Percentiles rank a stretch among this genome's conserved stretches.
Conservation (phyloP, 2,329 filamentous ascomycete species). For the Clonostachys sp. region DNA sequence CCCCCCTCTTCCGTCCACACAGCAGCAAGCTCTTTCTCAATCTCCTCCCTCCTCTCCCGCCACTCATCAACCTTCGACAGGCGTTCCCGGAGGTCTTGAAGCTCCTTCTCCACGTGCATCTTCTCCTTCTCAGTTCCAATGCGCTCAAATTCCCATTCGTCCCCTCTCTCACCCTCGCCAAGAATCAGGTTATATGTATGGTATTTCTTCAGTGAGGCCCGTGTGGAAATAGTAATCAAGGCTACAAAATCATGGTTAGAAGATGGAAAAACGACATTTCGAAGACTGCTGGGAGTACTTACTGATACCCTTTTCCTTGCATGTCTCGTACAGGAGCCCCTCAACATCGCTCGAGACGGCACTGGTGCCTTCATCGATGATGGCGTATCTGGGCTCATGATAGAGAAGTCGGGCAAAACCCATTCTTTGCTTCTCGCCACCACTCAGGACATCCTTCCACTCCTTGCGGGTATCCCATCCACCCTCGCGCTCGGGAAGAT, state of each 20-base stretch:
- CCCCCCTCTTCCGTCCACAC: conserved; percentile 55
- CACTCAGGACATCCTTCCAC: conserved; percentile 97
- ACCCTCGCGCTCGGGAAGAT: conserved; percentile 86
- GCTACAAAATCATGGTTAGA: conserved; percentile 41
- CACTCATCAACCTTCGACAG: conserved; percentile 79
- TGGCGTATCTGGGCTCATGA: conserved; percentile 90
- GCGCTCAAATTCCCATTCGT: conserved; percentile 86
- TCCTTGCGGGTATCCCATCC: conserved; percentile 96
- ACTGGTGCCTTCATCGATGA: conserved; percentile 93
- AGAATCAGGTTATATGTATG: conserved; percentile 88
- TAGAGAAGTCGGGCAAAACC: conserved; percentile 87
- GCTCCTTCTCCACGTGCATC: conserved; percentile 85
- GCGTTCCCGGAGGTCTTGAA: conserved; percentile 76
- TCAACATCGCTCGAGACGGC: conserved; percentile 94
- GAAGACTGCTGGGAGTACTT: conserved; percentile 32
- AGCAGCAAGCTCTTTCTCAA: conserved; percentile 73
- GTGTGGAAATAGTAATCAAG: conserved; percentile 91
- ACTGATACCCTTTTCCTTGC: conserved; percentile 92
- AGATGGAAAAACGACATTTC: background rate
- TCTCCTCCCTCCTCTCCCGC: conserved; percentile 73
- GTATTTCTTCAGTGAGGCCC: conserved; percentile 91
- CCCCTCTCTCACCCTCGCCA: conserved; percentile 74
- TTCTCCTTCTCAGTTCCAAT: conserved; percentile 95
- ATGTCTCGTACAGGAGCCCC: conserved; percentile 85
- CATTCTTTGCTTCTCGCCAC: conserved; percentile 96